Percentiles rank a stretch among this genome's conserved stretches.
Evolutionary conservation across 2,329 filamentous ascomycete species (phyloP).

Genomic region (Epichloe sp.): DNA sequence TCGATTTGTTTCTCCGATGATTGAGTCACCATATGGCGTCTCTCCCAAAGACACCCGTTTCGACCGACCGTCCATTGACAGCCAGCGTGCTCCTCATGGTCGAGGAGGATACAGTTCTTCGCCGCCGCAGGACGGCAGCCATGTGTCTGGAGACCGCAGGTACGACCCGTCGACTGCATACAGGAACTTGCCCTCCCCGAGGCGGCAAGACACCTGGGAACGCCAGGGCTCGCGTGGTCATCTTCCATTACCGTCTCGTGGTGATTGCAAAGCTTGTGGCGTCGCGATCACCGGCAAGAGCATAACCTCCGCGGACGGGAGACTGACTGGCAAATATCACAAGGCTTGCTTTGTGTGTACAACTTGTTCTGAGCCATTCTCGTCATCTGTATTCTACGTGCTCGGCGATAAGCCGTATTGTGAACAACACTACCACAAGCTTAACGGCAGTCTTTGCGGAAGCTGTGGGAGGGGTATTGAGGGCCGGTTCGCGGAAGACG

Average conservation of each 20-base stretch:
- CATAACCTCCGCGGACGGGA: slow-evolving; percentile 83
- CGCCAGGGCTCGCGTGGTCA: slow-evolving; percentile 26
- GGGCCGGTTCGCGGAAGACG: slow-evolving; percentile 83
- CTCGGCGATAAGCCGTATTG: slow-evolving; percentile 80
- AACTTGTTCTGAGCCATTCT: slow-evolving; percentile 68
- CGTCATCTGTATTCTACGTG: slow-evolving; percentile 86
- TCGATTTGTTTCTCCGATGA: slow-evolving; percentile 13
- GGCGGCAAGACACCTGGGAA: background rate
- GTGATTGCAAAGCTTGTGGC: slow-evolving; percentile 72
- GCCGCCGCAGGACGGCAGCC: background rate
- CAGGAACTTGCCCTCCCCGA: background rate
- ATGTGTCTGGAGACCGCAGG: background rate
- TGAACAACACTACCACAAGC: slow-evolving; percentile 79
- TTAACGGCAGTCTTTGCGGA: slow-evolving; percentile 77
- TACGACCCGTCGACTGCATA: background rate
- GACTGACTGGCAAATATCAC: slow-evolving; percentile 86
- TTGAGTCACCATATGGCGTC: slow-evolving; percentile 16
- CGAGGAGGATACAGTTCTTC: slow-evolving; percentile 5
- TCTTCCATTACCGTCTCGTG: slow-evolving; percentile 39
- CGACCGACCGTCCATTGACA: slow-evolving; percentile 1
- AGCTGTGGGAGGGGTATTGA: slow-evolving; percentile 78
- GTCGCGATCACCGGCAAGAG: slow-evolving; percentile 77
- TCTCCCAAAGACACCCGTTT: slow-evolving; percentile 12
- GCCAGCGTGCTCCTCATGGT: background rate
- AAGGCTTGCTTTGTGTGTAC: slow-evolving; percentile 89